A percentile compares a stretch with the other conserved stretches of the same genome.
Evolutionary conservation across 2,329 filamentous ascomycete species (phyloP).

Genomic region (Fusarium odoratissimum): DNA sequence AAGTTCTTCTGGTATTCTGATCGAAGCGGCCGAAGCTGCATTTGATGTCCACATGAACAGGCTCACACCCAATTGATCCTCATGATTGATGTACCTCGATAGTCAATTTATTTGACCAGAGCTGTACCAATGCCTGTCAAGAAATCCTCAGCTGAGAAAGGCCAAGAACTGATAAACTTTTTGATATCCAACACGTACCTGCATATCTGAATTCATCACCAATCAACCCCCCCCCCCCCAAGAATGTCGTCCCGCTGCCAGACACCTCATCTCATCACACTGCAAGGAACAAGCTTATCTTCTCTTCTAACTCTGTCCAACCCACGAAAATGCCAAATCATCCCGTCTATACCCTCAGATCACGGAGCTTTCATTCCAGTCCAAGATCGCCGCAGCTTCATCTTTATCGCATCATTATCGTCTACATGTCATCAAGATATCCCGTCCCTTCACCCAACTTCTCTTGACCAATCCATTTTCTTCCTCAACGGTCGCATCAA

Average conservation of each 20-base stretch:
- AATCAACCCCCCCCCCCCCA: background rate
- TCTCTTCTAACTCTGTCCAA: background rate
- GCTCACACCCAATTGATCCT: background rate
- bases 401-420: constrained; percentile 5
- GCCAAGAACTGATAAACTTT: background rate
- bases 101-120: too few species aligned
- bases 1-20: background rate
- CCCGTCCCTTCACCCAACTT: background rate
- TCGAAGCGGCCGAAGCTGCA: background rate
- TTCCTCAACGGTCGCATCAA: background rate
- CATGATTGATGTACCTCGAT: too few species aligned
- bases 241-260: background rate
- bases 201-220: background rate
- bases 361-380: background rate
- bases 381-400: too few species aligned
- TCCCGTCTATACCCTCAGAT: background rate
- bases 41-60: fast-evolving
- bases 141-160: background rate
- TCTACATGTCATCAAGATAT: constrained; percentile 5
- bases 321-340: background rate
- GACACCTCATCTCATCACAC: background rate
- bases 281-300: constrained; percentile 7
- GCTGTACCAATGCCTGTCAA: background rate
- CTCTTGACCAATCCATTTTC: background rate
- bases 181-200: background rate